Evolutionary conservation across 2,329 filamentous ascomycete genomes (phyloP), one percentile per base, ranked within the genome.

Genomic region (Claviceps africana): DNA sequence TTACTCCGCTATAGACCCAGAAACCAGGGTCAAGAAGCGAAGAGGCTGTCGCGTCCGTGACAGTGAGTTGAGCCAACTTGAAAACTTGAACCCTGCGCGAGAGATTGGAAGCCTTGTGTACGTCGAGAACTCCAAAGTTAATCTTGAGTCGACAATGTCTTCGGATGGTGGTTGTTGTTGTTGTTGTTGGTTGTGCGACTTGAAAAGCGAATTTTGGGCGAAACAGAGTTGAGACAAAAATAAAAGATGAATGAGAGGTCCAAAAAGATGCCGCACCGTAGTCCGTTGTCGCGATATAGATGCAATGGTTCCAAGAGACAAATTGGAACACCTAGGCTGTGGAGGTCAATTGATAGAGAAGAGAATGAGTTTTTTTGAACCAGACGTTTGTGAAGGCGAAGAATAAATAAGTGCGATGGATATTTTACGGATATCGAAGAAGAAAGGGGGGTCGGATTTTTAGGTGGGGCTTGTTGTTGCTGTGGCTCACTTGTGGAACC

Each of bases 1-100:
- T 88, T 76, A 89, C 87, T 85, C 91, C 90, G 78, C 83, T 83
- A 72, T 91, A 91, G 82, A 94, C 89, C 89, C 89, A 88, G 78
- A 83, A 83, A 69, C 83, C 83, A 72, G 89, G 91, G 78, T 88
- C 88, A 70, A 91, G 84, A 75, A 95, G 87, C 81, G 88, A 90
- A 65, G 85, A 77, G 74, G 85, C 84, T 70, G 82, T 84, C 70
- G 86, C 80, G 73, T 55, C 79, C 73, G 71, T 77, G 70, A 72
- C 77, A 76, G 78, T 80, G 81, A 82, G 75, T 78, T 85, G 86
- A 88, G 88, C 88, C 88, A 94, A 94, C 82, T 94, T 94, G 88
- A 81, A 85, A 81, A 80, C 81, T 71, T 78, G 62, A 55, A 49
- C 2, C 43, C 31, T 39, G 31, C 39, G 43, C 13, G 3, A 31